Percentiles rank a stretch among this genome's conserved stretches.
Conservation (phyloP, 768 basidiomycete genomes). For the Lactarius sp. region DNA sequence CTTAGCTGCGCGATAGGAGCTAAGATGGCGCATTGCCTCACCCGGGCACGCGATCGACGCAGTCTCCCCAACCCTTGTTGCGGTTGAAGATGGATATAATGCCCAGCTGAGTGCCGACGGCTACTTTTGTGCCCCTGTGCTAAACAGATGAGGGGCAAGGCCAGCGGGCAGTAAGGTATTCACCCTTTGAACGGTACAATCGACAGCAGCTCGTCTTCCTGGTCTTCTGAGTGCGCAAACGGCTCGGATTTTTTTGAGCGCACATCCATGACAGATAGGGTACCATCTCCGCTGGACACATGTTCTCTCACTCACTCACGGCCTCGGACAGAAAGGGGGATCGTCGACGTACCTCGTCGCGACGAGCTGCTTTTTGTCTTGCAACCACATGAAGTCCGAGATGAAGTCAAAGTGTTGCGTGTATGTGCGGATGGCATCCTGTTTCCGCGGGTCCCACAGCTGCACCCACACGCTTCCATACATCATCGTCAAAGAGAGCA, state of each 20-base stretch:
- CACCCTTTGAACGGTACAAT: slow-evolving; percentile 81
- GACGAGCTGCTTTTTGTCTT: slow-evolving; percentile 67
- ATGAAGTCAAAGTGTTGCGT: slow-evolving; percentile 93
- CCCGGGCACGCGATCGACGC: slow-evolving; percentile 88
- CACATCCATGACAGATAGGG: slow-evolving; percentile 87
- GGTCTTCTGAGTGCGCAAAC: slow-evolving; percentile 85
- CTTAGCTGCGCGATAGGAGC: slow-evolving; percentile 13
- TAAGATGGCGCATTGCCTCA: slow-evolving; percentile 33
- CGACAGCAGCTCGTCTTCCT: slow-evolving; percentile 90
- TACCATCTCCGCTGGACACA: slow-evolving; percentile 76
- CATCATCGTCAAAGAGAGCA: neutral
- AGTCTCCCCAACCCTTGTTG: slow-evolving; percentile 84
- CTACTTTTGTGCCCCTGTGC: slow-evolving; percentile 65
- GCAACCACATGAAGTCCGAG: slow-evolving; percentile 84
- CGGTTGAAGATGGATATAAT: slow-evolving; percentile 88
- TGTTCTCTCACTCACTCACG: neutral
- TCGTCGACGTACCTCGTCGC: slow-evolving; percentile 68
- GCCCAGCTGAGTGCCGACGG: slow-evolving; percentile 87
- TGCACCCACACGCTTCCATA: slow-evolving; percentile 32
- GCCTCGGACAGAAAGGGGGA: neutral
- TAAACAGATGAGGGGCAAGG: neutral
- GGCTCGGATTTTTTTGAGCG: slow-evolving; percentile 76
- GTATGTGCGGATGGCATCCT: slow-evolving; percentile 59
- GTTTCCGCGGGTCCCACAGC: slow-evolving; percentile 87
- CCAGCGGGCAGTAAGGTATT: neutral